Evolutionary conservation across 2,329 filamentous ascomycete genomes (phyloP), one percentile per base, ranked within the genome.

Genomic region (Neofusicoccum sp.): DNA sequence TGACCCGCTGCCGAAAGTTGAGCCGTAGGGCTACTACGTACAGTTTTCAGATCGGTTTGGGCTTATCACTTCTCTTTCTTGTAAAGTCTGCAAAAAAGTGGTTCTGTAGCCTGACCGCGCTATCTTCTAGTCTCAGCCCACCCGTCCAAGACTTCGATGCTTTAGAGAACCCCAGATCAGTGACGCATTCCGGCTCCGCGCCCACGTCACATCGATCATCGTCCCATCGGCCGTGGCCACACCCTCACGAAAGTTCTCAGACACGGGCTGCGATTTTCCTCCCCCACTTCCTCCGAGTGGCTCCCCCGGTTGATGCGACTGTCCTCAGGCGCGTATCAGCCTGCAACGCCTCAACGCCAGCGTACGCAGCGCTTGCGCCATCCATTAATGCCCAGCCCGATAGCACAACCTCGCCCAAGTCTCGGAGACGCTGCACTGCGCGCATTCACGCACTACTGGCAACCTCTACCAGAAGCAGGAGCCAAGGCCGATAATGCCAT

Each of bases 291-390:
- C 28, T 20, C 51, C 38, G 51, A 56, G 26, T 43, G 11, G n/a
- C 36, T 9, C 36, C 24, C 26, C 49, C 38, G 28, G n/a, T 16
- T 33, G 24, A 12, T 9, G 34, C 31, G 12, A 16, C 49, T 54
- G 7, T 30, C 45, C 51, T 56, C 51, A 56, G 51, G n/a, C n/a
- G 51, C 36, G 51, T 56, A 56, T 56, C 51, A 56, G 51, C 51
- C 51, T 56, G 51, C 38, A 56, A 56, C 51, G 28, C 51, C 51
- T 43, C 38, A 33, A 33, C 26, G 38, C 36, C 51, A 24, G 43
- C 28, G 51, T 43, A 56, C 51, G n/a, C 26, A 33, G 45, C 14
- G 33, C 28, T 6, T 31, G 28, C n/a, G 36, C 26, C 26, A 7
- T 20, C 51, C 5, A 16, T 43, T 31, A 8, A 31, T 31, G 38